phyloP scores from a whole-genome alignment of 768 basidiomycete genomes.

The Boletus vinaceobasis region DNA sequence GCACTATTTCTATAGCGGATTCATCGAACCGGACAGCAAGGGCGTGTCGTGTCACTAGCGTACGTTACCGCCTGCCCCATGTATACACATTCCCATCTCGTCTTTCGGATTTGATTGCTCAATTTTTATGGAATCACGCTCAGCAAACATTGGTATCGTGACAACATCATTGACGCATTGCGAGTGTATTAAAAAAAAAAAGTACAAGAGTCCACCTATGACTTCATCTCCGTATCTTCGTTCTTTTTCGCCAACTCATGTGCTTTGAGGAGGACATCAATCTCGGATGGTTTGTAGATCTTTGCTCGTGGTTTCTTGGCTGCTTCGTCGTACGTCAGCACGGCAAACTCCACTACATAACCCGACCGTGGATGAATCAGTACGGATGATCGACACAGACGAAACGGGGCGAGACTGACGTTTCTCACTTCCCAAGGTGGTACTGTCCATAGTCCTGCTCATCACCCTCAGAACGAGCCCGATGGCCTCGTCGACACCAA shows the following conservation, averaged over 20 bases:
- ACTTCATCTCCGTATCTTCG: conserved; percentile 77
- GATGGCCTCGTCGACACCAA: conserved; percentile 86
- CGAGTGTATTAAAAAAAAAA: not conserved
- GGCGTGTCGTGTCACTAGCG: conserved; percentile 77
- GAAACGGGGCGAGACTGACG: conserved; percentile 51
- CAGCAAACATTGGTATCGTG: not conserved
- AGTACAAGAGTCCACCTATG: conserved; percentile 28
- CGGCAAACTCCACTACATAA: conserved; percentile 87
- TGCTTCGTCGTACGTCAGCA: conserved; percentile 77
- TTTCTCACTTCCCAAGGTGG: conserved; percentile 94
- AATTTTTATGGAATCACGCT: not conserved
- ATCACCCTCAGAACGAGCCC: conserved; percentile 90
- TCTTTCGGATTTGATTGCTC: not conserved
- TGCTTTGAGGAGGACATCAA: conserved; percentile 75
- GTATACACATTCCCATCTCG: not conserved
- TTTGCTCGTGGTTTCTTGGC: conserved; percentile 82
- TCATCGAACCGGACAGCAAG: conserved; percentile 64
- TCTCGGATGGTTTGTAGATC: conserved; percentile 87
- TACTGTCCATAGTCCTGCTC: conserved; percentile 99
- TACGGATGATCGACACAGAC: not conserved
- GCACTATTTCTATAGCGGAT: conserved; percentile 71
- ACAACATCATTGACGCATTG: not conserved
- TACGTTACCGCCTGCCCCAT: not conserved
- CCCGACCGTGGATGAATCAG: conserved; percentile 1
- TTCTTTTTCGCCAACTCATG: conserved; percentile 87